Conservation (phyloP, 2,329 filamentous ascomycete genomes). For the Thelonectria olida region DNA sequence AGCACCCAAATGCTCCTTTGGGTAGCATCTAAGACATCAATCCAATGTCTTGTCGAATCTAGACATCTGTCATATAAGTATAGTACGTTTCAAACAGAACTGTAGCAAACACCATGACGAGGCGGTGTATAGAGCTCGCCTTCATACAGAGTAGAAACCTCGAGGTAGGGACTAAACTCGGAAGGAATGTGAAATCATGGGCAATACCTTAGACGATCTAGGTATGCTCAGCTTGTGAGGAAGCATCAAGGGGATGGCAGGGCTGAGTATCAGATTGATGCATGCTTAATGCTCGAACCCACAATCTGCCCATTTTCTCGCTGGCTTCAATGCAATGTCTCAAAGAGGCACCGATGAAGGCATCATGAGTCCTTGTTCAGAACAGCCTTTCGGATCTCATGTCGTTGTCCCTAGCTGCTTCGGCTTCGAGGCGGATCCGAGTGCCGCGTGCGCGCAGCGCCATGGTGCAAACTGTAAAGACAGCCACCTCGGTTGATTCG, state of each 20-base stretch:
- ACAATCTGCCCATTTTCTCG: slow-evolving; percentile 10
- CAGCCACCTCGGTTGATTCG: slow-evolving; percentile 11
- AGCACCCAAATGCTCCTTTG: not conserved
- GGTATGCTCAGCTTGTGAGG: not conserved
- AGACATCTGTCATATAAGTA: not conserved
- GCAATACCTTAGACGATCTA: not conserved
- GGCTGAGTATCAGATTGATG: slow-evolving; percentile 1
- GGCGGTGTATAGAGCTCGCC: not conserved
- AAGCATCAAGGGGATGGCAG: not conserved
- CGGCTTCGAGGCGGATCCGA: not conserved
- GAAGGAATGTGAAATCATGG: slow-evolving; percentile 10
- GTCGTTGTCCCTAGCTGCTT: not conserved
- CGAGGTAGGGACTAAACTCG: not conserved
- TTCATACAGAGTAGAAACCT: not conserved
- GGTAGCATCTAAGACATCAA: slow-evolving; percentile 14
- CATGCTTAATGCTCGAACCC: not conserved
- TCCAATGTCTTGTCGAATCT: not conserved
- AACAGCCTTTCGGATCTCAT: not conserved
- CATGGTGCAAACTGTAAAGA: slow-evolving; percentile 15
- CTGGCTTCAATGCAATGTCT: slow-evolving; percentile 12
- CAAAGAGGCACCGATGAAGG: not conserved
- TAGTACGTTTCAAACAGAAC: slow-evolving; percentile 4
- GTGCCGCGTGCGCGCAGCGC: not conserved
- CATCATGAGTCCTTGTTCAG: not conserved
- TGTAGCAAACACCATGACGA: slow-evolving; percentile 5